Evolutionary conservation across 345 rosid genomes (phyloP).

Genomic region (Camelina sativa): DNA sequence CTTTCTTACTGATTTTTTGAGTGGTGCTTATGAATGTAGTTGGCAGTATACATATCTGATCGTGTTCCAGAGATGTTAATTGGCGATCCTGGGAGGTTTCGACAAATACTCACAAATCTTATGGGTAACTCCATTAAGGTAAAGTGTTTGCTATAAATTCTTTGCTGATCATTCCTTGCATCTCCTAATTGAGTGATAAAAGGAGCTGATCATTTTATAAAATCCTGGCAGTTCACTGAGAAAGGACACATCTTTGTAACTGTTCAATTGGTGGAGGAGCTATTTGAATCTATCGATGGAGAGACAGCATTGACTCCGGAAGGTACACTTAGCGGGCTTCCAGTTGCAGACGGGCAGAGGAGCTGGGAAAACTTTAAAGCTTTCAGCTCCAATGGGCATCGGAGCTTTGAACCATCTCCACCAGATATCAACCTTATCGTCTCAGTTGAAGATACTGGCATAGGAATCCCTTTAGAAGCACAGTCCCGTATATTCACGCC

Average conservation of each 20-base stretch:
- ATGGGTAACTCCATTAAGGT: conserved; percentile 98
- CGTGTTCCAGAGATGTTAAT: conserved; percentile 79
- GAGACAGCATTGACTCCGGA: conserved; percentile 57
- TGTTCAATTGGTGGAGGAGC: conserved; percentile 86
- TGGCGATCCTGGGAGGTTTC: conserved; percentile 94
- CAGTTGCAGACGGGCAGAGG: conserved; percentile 68
- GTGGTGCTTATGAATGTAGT: conserved; percentile 49
- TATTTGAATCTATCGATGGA: conserved; percentile 52
- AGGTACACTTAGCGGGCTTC: conserved; percentile 82
- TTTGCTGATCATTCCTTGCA: conserved; percentile 18
- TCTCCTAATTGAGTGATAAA: conserved; percentile 4
- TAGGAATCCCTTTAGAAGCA: conserved; percentile 86
- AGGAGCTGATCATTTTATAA: conserved; percentile 21
- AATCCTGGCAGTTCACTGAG: conserved; percentile 74
- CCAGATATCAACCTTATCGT: conserved; percentile 67
- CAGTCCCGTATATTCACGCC: conserved; percentile 93
- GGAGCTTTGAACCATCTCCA: conserved; percentile 43
- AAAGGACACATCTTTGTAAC: conserved; percentile 88
- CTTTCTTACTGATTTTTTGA: conserved; percentile 11
- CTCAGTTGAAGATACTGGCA: conserved; percentile 96
- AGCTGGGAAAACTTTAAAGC: conserved; percentile 78
- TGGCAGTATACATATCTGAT: conserved; percentile 89
- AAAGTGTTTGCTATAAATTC: conserved; percentile 6
- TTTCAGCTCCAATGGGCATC: conserved; percentile 58
- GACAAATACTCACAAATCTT: conserved; percentile 92